Base-by-base conservation (phyloP, 192 early-diverging fungal genomes). In the Linderina pennispora region DNA sequence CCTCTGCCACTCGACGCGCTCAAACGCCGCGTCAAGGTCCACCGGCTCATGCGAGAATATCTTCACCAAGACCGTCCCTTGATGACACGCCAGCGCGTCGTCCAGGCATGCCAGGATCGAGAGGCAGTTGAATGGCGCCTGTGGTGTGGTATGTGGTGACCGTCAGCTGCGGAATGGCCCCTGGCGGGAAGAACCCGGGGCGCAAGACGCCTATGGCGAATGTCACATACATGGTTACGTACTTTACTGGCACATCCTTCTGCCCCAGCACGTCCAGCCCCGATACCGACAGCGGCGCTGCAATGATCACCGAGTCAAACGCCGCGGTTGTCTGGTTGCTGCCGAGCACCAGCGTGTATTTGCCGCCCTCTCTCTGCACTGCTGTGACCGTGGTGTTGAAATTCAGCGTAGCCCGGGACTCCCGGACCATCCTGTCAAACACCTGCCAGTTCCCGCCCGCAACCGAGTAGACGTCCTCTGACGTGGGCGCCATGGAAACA, bases 361-460 rank as follows among this genome's bases (percentile, higher is more conserved):
- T 26, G 15, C 19, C 11, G 14, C 10, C 28, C 14, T 34, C 13
- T 20, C 25, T 40, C 18, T 58, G 34, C 9, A 62, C 38, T 7
- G 40, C 31, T 6, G 19, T 19, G n/a, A 51, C 51, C 0, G 32
- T 32, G 4, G 50, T 43, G 33, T 44, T 36, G 10, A 62, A 34
- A 33, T 59, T 43, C 28, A 59, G 31, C 34, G 45, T 26, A 2
- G 51, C 50, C 6, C 17, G 32, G 4, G 58, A 47, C 20, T 34
- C 38, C 13, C 13, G 23, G 13, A 62, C 35, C 58, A 53, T 53
- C 21, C 37, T 32, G n/a, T 33, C 50, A 40, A 62, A 62, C 1
- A 49, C 37, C 41, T 62, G 58, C 40, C 41, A 62, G 58, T 62
- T 62, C 3, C 58, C 58, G 41, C 58, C 58, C 7, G 50, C 50